A percentile compares a stretch with the other conserved stretches of the same genome.
Conservation (phyloP, 2,329 filamentous ascomycete genomes). For the Periconia digitata region DNA sequence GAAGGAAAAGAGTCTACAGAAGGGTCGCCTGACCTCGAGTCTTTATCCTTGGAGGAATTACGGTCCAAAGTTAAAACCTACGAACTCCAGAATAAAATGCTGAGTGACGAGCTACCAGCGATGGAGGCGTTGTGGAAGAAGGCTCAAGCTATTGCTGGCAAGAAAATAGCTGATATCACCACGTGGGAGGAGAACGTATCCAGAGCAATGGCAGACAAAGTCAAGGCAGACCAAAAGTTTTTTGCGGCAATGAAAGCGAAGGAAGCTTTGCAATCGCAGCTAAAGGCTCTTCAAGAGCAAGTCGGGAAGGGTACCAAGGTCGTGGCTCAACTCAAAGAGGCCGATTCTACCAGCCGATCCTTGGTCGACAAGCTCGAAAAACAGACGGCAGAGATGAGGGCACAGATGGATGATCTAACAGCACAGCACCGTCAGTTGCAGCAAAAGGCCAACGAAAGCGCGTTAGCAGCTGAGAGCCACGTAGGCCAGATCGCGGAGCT, state of each 20-base stretch:
- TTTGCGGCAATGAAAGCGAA: conserved; percentile 95
- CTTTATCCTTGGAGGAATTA: conserved; percentile 69
- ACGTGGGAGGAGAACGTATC: conserved; percentile 76
- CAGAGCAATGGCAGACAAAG: conserved; percentile 80
- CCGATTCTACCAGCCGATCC: conserved; percentile 74
- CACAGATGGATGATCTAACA: conserved; percentile 70
- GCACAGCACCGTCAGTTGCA: conserved; percentile 76
- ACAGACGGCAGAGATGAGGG: conserved; percentile 80
- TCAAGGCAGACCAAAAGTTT: conserved; percentile 96
- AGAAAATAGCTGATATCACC: conserved; percentile 79
- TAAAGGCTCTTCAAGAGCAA: conserved; percentile 76
- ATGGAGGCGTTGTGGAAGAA: conserved; percentile 92
- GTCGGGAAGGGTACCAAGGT: conserved; percentile 92
- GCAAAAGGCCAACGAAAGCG: conserved; percentile 68
- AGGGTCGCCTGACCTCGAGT: conserved; percentile 52
- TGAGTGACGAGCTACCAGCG: conserved; percentile 83
- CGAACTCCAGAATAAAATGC: conserved; percentile 76
- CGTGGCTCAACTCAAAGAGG: conserved; percentile 88
- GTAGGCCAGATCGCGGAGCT: conserved; percentile 77
- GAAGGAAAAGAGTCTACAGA: conserved; percentile 46
- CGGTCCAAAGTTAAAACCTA: conserved; percentile 72
- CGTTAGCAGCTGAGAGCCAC: conserved; percentile 69
- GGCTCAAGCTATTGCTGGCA: conserved; percentile 78
- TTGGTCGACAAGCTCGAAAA: conserved; percentile 86
- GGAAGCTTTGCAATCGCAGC: conserved; percentile 79